Percentiles rank a stretch among this genome's conserved stretches.
Evolutionary conservation across 257 asterid species (phyloP).

Genomic region (Jacaranda mimosifolia): DNA sequence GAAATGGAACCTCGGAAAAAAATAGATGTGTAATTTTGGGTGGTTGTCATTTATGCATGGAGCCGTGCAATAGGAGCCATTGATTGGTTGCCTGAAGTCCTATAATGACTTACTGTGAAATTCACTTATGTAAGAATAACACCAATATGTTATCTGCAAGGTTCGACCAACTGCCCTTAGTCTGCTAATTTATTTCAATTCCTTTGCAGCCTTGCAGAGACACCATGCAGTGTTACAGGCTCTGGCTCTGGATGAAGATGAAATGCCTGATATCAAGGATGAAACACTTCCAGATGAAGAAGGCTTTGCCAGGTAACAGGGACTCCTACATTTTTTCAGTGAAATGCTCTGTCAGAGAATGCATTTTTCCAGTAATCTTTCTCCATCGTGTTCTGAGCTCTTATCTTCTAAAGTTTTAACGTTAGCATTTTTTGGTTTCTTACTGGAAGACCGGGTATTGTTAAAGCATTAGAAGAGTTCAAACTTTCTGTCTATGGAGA

Average conservation of each 20-base stretch:
- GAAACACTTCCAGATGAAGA: slow-evolving; percentile 99
- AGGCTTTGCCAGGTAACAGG: slow-evolving; percentile 79
- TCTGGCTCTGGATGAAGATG: slow-evolving; percentile 94
- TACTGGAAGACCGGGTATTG: slow-evolving; percentile 75
- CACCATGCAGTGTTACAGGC: slow-evolving; percentile 97
- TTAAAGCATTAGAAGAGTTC: slow-evolving; percentile 87
- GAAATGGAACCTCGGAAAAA: neutral
- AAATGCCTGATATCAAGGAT: slow-evolving; percentile 90
- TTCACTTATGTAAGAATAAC: slow-evolving; percentile 4
- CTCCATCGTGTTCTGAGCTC: slow-evolving; percentile 15
- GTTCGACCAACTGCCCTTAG: neutral
- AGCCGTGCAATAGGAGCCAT: neutral
- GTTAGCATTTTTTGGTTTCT: slow-evolving; percentile 1
- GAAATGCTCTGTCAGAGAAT: neutral
- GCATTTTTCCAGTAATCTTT: neutral
- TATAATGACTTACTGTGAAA: slow-evolving; percentile 8
- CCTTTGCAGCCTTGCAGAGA: slow-evolving; percentile 84
- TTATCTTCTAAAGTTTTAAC: slow-evolving; percentile 13
- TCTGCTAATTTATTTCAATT: slow-evolving; percentile 33
- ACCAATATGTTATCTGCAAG: slow-evolving; percentile 3
- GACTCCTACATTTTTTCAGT: neutral
- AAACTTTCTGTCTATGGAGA: slow-evolving; percentile 86
- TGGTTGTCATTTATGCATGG: neutral
- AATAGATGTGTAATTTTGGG: neutral
- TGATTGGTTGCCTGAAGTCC: slow-evolving; percentile 25